Conservation (phyloP, 208 protist species). For the Crithidia brevicula region DNA sequence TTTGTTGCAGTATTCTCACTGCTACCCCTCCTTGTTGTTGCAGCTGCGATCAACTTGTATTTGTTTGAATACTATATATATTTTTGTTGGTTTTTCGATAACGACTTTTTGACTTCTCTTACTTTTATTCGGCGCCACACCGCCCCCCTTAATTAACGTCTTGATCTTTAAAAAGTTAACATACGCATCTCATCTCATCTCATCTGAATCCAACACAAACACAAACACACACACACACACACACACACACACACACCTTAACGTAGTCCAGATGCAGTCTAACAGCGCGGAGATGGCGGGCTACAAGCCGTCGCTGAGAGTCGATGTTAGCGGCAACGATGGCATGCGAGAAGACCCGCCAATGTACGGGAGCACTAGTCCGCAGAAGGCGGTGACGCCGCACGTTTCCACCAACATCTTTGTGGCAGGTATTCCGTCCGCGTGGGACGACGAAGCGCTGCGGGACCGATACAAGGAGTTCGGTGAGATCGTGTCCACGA, state of each 20-base stretch:
- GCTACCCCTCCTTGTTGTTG: not conserved
- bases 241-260: not conserved
- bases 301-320: slow-evolving; percentile 76
- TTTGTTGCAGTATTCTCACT: too few relatives aligned
- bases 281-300: slow-evolving; percentile 12
- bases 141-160: too few relatives aligned
- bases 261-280: slow-evolving; percentile 11
- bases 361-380: slow-evolving; percentile 31
- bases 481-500: slow-evolving; percentile 88
- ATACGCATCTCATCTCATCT: too few relatives aligned
- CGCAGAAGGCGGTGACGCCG: slow-evolving; percentile 55
- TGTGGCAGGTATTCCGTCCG: slow-evolving; percentile 77
- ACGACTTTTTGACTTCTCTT: not conserved
- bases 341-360: slow-evolving; percentile 23
- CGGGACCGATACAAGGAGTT: slow-evolving; percentile 73
- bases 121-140: not conserved
- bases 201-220: not conserved
- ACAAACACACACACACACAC: not conserved
- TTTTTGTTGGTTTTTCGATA: not conserved
- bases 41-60: not conserved
- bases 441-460: slow-evolving; percentile 81
- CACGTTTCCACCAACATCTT: slow-evolving; percentile 93
- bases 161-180: too few relatives aligned
- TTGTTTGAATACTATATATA: not conserved
- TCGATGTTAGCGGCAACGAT: slow-evolving; percentile 60